A percentile compares a stretch with the other conserved stretches of the same genome.
phyloP scores from a whole-genome alignment of 805 yeast species.

The Kuraishia ogatae region DNA sequence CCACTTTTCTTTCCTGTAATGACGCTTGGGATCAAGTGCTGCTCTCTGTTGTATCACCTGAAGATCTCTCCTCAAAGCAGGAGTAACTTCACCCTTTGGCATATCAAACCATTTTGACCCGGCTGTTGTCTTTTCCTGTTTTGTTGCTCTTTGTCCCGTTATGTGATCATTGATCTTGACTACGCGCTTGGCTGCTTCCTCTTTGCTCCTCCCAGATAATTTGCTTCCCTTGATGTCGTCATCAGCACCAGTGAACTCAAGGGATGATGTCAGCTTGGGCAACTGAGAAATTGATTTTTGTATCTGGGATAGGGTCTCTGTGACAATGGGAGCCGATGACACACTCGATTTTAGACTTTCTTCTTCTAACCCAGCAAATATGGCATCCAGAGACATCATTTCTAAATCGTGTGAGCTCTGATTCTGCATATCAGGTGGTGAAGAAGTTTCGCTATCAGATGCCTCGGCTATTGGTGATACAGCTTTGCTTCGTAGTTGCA shows the following conservation, averaged over 20 bases:
- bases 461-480: not conserved
- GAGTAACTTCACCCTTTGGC: conserved; percentile 69
- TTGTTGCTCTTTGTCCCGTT: conserved; percentile 7
- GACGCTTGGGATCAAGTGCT: conserved; percentile 91
- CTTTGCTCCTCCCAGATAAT: not conserved
- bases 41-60: conserved; percentile 76
- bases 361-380: conserved; percentile 1
- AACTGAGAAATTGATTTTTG: not conserved
- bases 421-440: not conserved
- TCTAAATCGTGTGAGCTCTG: not conserved
- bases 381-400: conserved; percentile 1
- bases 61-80: conserved; percentile 67
- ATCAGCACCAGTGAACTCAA: not conserved
- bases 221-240: not conserved
- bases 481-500: not conserved
- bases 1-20: conserved; percentile 83
- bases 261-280: not conserved
- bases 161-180: conserved; percentile 6
- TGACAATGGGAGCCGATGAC: not conserved
- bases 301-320: not conserved
- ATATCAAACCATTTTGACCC: conserved; percentile 74
- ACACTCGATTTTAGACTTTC: not conserved
- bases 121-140: conserved; percentile 16
- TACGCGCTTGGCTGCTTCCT: not conserved
- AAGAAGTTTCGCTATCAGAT: not conserved